A percentile compares a stretch with the other conserved stretches of the same genome.
phyloP scores from a whole-genome alignment of 2,329 filamentous ascomycete species.

The Orbilia ellipsospora region DNA sequence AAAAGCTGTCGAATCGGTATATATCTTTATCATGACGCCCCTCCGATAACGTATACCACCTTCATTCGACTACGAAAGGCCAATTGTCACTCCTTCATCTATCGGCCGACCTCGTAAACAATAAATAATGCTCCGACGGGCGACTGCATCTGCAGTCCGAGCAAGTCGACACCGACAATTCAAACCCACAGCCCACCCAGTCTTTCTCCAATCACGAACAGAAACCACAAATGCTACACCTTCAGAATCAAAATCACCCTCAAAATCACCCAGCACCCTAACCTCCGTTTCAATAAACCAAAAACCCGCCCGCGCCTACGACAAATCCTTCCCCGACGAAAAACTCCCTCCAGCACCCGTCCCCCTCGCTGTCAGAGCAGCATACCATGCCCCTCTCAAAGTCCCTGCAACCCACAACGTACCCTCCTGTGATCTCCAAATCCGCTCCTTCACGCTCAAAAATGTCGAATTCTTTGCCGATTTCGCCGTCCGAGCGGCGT shows the following conservation, averaged over 20 bases:
- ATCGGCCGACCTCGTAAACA: conserved; percentile 14
- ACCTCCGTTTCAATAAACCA: neutral
- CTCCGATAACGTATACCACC: conserved; percentile 34
- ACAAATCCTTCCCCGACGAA: conserved; percentile 31
- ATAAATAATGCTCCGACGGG: conserved; percentile 45
- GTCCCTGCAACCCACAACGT: conserved; percentile 79
- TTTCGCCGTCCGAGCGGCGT: conserved; percentile 92
- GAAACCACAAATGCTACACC: conserved; percentile 2
- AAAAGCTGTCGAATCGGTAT: neutral
- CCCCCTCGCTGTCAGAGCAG: conserved; percentile 82
- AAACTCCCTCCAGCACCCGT: conserved; percentile 66
- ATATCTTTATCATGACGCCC: conserved; percentile 24
- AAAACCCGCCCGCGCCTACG: conserved; percentile 39
- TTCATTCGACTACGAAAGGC: conserved; percentile 24
- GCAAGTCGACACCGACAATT: conserved; percentile 32
- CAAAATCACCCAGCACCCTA: neutral
- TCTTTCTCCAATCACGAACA: conserved; percentile 3
- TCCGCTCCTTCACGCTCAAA: conserved; percentile 88
- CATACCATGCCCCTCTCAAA: conserved; percentile 86
- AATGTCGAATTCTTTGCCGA: conserved; percentile 95
- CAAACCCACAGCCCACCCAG: conserved; percentile 40
- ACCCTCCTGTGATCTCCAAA: conserved; percentile 87
- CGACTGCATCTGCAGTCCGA: conserved; percentile 42
- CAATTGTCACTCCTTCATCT: conserved; percentile 11
- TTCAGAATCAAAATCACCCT: too few relatives aligned